phyloP scores from a whole-genome alignment of 179 eudicot genomes.

The Beta lomatogona region DNA sequence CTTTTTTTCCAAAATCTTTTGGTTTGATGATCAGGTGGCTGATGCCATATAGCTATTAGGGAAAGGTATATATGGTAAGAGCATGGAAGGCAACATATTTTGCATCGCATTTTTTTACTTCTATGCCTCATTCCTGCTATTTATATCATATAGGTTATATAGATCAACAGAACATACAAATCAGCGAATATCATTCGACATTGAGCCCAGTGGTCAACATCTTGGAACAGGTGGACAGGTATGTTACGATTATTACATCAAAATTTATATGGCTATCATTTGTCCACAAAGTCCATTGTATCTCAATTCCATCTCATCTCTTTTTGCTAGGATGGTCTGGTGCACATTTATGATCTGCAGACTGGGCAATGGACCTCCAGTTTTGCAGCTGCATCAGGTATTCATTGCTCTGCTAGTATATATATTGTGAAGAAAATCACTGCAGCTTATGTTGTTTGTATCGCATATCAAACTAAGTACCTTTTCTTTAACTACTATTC shows the following conservation, averaged over 20 bases:
- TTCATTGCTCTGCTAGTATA: not conserved
- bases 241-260: constrained; percentile 8
- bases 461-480: not conserved
- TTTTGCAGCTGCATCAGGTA: constrained; percentile 94
- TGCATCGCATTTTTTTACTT: not conserved
- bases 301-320: not conserved
- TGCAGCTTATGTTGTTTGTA: not conserved
- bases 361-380: constrained; percentile 96
- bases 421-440: not conserved
- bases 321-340: constrained; percentile 75
- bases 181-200: constrained; percentile 88
- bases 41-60: not conserved
- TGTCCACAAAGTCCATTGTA: not conserved
- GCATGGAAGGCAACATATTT: not conserved
- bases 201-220: constrained; percentile 86
- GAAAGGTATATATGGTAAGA: not conserved
- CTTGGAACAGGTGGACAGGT: constrained; percentile 99
- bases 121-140: not conserved
- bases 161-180: constrained; percentile 88
- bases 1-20: not conserved
- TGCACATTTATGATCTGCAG: constrained; percentile 91
- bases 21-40: not conserved
- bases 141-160: constrained; percentile 55
- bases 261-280: not conserved
- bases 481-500: not conserved